phyloP scores from a whole-genome alignment of 2,329 filamentous ascomycete genomes.

The Exserohilum turcica region DNA sequence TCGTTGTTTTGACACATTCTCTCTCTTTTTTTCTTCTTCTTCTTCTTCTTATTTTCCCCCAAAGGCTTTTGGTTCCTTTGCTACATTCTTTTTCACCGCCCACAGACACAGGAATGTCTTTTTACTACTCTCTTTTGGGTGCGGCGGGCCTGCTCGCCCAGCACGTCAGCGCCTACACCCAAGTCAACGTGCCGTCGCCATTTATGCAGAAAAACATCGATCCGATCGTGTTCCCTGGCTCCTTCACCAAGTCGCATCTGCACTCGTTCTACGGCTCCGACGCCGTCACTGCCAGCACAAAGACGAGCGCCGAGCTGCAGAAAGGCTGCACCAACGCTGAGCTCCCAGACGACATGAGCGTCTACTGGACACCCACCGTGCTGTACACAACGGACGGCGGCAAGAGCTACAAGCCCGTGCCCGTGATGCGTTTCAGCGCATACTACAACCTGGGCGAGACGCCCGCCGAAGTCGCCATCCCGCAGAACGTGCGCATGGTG shows the following conservation, averaged over 20 bases:
- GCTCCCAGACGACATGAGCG: constrained; percentile 56
- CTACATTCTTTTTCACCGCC: constrained; percentile 25
- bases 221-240: constrained; percentile 51
- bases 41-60: not conserved
- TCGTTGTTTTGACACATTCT: constrained; percentile 5
- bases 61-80: constrained; percentile 5
- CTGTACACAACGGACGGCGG: constrained; percentile 45
- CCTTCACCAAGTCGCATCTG: constrained; percentile 49
- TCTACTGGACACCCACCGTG: constrained; percentile 56
- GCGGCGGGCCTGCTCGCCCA: constrained; percentile 34
- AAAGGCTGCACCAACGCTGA: constrained; percentile 53
- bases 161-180: constrained; percentile 41
- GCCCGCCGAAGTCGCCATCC: constrained; percentile 53
- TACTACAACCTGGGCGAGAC: constrained; percentile 54
- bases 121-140: constrained; percentile 31
- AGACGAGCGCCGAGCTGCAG: constrained; percentile 48
- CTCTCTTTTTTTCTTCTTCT: constrained; percentile 2
- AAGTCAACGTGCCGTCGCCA: constrained; percentile 38
- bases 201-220: constrained; percentile 56
- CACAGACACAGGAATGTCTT: constrained; percentile 43
- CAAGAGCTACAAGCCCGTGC: constrained; percentile 42
- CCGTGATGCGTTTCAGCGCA: constrained; percentile 50
- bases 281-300: constrained; percentile 48
- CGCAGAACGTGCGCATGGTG: constrained; percentile 52
- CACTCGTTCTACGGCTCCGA: constrained; percentile 56